Conservation (phyloP, 129 eudicot species). For the Oenanthe sinensis region DNA sequence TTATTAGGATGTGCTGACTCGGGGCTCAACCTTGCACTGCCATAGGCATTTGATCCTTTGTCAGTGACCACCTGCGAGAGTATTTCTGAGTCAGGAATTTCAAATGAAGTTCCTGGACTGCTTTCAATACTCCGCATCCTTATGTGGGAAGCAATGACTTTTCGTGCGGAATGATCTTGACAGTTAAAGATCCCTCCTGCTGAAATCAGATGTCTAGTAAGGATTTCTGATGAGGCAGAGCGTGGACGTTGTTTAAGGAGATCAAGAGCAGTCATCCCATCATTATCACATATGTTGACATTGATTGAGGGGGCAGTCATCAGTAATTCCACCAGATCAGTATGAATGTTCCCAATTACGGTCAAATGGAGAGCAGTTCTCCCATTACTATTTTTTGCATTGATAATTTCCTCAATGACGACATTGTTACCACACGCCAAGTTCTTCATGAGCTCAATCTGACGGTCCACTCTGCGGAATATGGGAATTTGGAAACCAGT, state of each 20-base stretch:
- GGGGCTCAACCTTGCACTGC: not conserved
- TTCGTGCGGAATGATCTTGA: conserved; percentile 54
- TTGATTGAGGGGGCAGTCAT: conserved; percentile 55
- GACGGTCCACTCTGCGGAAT: conserved; percentile 72
- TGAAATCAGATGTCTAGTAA: conserved; percentile 56
- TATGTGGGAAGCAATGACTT: conserved; percentile 56
- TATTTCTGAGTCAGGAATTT: conserved; percentile 62
- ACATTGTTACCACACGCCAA: conserved; percentile 37
- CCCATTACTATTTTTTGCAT: conserved; percentile 48
- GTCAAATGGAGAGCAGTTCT: conserved; percentile 88
- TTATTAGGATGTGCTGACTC: conserved; percentile 7
- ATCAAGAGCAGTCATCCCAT: conserved; percentile 71
- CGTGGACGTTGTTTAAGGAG: conserved; percentile 57
- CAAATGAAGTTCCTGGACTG: conserved; percentile 79
- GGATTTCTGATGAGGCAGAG: conserved; percentile 67
- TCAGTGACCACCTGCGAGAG: conserved; percentile 60
- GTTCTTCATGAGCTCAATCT: conserved; percentile 71
- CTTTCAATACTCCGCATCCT: conserved; percentile 53
- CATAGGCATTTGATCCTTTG: conserved; percentile 23
- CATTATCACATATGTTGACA: conserved; percentile 53
- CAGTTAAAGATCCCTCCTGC: conserved; percentile 70
- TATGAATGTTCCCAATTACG: conserved; percentile 56
- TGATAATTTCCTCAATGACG: conserved; percentile 53
- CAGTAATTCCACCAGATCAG: conserved; percentile 61
- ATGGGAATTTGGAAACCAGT: conserved; percentile 79